phyloP scores from a whole-genome alignment of 345 rosid species.

The Erysimum cheiranthoides region DNA sequence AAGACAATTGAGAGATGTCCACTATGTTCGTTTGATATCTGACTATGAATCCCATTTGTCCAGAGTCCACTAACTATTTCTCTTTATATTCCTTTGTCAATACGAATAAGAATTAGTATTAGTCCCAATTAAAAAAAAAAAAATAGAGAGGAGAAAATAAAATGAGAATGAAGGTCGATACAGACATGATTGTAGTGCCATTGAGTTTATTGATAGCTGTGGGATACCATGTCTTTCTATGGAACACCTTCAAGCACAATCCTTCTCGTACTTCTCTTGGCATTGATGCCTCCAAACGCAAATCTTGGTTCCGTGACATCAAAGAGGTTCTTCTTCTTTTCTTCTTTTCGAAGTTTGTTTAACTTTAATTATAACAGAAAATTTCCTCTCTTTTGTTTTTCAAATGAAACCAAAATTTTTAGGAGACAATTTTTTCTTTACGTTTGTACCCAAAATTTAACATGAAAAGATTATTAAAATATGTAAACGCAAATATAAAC shows the following conservation, averaged over 20 bases:
- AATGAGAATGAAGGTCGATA: slow-evolving; percentile 36
- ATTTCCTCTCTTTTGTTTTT: too few species aligned
- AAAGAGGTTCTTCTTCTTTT: slow-evolving; percentile 37
- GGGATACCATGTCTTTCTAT: slow-evolving; percentile 46
- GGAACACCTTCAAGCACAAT: slow-evolving; percentile 41
- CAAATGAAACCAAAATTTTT: background rate
- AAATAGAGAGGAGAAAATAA: background rate
- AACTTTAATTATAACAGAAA: background rate
- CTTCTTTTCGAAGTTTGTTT: background rate
- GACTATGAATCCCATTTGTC: slow-evolving; percentile 42
- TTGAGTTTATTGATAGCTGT: slow-evolving; percentile 40
- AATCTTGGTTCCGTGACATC: slow-evolving; percentile 45
- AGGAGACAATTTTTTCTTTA: background rate
- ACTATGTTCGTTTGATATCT: slow-evolving; percentile 42
- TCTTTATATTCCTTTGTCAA: slow-evolving; percentile 4
- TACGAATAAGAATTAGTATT: slow-evolving; percentile 1
- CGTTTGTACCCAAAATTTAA: background rate
- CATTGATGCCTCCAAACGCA: slow-evolving; percentile 41
- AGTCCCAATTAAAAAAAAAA: background rate
- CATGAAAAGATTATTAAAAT: background rate
- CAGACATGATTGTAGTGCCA: slow-evolving; percentile 40
- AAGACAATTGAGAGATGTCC: slow-evolving; percentile 35
- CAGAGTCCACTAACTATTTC: slow-evolving; percentile 26
- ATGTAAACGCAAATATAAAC: background rate
- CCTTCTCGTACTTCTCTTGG: slow-evolving; percentile 47